A percentile compares a stretch with the other conserved stretches of the same genome.
phyloP scores from a whole-genome alignment of 2,329 filamentous ascomycete genomes.

The Aspergillus sp. region DNA sequence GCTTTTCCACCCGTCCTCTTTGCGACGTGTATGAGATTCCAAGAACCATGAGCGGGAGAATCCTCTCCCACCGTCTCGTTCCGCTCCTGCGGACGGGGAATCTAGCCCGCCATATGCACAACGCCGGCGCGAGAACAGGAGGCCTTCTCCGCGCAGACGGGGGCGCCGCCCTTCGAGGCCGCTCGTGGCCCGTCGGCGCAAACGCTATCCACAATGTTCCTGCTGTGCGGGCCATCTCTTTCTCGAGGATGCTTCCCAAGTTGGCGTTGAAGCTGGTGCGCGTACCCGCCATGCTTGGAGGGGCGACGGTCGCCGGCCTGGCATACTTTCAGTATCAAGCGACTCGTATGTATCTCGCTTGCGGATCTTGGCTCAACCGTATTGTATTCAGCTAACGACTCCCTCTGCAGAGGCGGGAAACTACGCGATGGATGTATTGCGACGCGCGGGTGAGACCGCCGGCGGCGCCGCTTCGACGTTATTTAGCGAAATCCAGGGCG shows the following conservation, averaged over 20 bases:
- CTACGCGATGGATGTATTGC: conserved; percentile 74
- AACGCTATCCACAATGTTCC: conserved; percentile 81
- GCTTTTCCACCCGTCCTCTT: conserved; percentile 6
- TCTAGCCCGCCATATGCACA: conserved; percentile 64
- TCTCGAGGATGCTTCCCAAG: conserved; percentile 72
- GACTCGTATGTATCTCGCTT: conserved; percentile 60
- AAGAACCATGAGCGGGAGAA: conserved; percentile 67
- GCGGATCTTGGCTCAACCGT: background rate
- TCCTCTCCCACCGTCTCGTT: conserved; percentile 70
- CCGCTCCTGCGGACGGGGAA: conserved; percentile 63
- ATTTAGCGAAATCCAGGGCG: conserved; percentile 69
- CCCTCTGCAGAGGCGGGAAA: conserved; percentile 64
- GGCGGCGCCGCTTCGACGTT: conserved; percentile 66
- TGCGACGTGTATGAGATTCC: conserved; percentile 36
- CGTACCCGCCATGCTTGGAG: conserved; percentile 87
- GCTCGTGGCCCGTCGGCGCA: conserved; percentile 72
- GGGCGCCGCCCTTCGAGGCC: conserved; percentile 59
- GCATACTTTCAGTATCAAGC: conserved; percentile 97
- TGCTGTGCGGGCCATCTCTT: conserved; percentile 64
- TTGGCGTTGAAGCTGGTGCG: conserved; percentile 86
- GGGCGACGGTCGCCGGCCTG: conserved; percentile 78
- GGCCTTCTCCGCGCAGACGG: conserved; percentile 68
- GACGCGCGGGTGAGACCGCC: conserved; percentile 69
- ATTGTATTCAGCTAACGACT: conserved; percentile 7
- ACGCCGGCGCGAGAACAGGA: conserved; percentile 59